Conservation (phyloP, 164 flowering plant genomes). For the Akebia trifoliata region DNA sequence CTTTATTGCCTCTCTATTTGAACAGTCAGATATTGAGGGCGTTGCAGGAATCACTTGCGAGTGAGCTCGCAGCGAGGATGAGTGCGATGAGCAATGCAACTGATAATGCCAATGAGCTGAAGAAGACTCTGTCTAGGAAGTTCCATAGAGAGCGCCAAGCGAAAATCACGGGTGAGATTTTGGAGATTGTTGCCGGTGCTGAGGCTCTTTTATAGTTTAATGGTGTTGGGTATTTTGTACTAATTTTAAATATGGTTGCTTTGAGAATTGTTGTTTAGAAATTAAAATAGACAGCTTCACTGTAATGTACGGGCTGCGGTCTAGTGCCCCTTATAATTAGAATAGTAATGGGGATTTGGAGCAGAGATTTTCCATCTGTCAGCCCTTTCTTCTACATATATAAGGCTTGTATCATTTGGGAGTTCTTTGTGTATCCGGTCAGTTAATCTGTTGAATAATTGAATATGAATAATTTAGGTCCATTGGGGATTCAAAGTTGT, state of each 20-base stretch:
- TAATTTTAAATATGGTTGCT: conserved; percentile 26
- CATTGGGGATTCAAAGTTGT: too few species aligned
- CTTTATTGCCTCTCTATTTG: conserved; percentile 78
- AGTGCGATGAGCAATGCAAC: conserved; percentile 80
- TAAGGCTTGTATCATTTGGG: neutral
- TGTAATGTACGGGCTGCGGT: conserved; percentile 13
- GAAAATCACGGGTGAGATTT: conserved; percentile 78
- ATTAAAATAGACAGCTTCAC: conserved; percentile 11
- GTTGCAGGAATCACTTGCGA: conserved; percentile 81
- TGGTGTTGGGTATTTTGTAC: conserved; percentile 5
- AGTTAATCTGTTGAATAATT: too few species aligned
- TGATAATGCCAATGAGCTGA: conserved; percentile 78
- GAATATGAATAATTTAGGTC: too few species aligned
- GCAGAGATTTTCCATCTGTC: neutral
- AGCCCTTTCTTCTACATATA: neutral
- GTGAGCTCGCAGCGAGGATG: conserved; percentile 93
- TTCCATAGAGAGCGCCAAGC: conserved; percentile 74
- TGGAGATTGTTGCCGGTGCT: conserved; percentile 95
- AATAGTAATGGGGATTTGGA: conserved; percentile 8
- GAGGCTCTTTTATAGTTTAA: conserved; percentile 41
- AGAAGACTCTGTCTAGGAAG: conserved; percentile 43
- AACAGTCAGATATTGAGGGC: conserved; percentile 87
- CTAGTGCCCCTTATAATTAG: conserved; percentile 15
- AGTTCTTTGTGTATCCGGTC: too few species aligned
- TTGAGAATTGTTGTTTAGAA: conserved; percentile 15